A percentile compares a stretch with the other conserved stretches of the same genome.
Evolutionary conservation across 768 basidiomycete species (phyloP).

Genomic region (Galerina sulciceps): DNA sequence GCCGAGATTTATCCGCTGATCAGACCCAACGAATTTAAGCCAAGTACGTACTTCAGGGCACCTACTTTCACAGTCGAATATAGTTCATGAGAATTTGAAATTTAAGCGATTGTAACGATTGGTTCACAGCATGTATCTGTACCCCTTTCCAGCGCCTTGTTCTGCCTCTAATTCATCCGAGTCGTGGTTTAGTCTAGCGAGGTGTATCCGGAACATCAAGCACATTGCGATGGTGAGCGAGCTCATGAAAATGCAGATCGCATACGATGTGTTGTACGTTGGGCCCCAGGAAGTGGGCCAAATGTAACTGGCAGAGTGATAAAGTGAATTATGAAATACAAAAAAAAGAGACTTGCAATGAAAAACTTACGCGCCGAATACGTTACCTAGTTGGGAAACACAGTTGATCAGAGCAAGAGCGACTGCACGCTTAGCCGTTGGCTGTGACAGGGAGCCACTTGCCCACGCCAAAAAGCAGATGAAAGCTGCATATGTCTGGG

Average conservation of each 20-base stretch:
- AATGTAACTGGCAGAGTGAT: constrained; percentile 47
- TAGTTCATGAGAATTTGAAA: not conserved
- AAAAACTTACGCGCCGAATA: constrained; percentile 74
- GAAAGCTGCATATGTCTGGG: constrained; percentile 74
- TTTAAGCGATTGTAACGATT: not conserved
- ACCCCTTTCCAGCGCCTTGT: constrained; percentile 35
- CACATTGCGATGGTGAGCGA: constrained; percentile 54
- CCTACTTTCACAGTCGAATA: not conserved
- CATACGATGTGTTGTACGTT: constrained; percentile 70
- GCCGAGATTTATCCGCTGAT: constrained; percentile 33
- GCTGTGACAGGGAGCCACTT: constrained; percentile 54
- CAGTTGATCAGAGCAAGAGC: constrained; percentile 83
- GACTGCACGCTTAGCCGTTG: constrained; percentile 88
- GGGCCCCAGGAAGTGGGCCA: constrained; percentile 77
- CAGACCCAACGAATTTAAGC: not conserved
- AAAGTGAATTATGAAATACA: not conserved
- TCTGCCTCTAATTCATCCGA: constrained; percentile 42
- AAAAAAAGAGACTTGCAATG: not conserved
- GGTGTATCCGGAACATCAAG: constrained; percentile 49
- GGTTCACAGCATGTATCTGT: constrained; percentile 51
- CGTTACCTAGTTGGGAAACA: constrained; percentile 82
- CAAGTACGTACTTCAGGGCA: too few species aligned
- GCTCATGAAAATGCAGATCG: constrained; percentile 69
- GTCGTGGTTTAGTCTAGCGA: constrained; percentile 43
- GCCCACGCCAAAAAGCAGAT: constrained; percentile 65